Evolutionary conservation across 139 green algal species (phyloP).

Genomic region (Diplosphaera chodatii): DNA sequence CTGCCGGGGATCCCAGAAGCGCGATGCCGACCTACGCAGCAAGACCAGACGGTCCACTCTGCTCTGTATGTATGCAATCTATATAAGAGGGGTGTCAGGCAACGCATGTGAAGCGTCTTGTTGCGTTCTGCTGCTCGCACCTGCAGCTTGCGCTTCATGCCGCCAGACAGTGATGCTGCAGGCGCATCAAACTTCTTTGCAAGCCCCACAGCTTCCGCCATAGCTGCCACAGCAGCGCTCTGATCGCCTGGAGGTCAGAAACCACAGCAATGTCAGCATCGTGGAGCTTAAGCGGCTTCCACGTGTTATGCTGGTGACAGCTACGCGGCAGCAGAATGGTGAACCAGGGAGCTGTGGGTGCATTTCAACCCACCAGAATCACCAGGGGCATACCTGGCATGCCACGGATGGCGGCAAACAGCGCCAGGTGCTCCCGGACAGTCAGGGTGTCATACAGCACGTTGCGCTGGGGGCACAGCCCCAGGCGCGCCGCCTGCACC

Average conservation of each 20-base stretch:
- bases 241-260: too few relatives aligned
- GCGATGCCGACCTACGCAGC: conserved; percentile 12
- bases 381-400: not conserved
- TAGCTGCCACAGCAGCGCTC: conserved; percentile 4
- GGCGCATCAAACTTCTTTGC: not conserved
- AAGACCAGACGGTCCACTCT: too few relatives aligned
- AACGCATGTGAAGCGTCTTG: too few relatives aligned
- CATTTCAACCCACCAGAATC: too few relatives aligned
- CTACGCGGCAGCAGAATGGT: too few relatives aligned
- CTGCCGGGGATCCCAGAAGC: conserved; percentile 6
- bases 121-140: too few relatives aligned
- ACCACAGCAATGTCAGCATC: too few relatives aligned
- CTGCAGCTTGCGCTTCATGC: conserved; percentile 39
- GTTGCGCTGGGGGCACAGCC: conserved; percentile 33
- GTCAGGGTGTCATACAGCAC: conserved; percentile 23
- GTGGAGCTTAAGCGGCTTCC: too few relatives aligned
- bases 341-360: too few relatives aligned
- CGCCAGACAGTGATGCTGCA: conserved; percentile 22
- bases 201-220: conserved; percentile 18
- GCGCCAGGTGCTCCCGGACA: conserved; percentile 17
- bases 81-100: too few relatives aligned
- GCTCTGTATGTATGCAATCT: too few relatives aligned
- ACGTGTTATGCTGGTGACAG: too few relatives aligned
- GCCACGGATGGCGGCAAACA: conserved; percentile 10
- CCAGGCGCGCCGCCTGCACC: conserved; percentile 8